A percentile compares a stretch with the other conserved stretches of the same genome.
Conservation (phyloP, 176 grass and related monocot genomes). For the Phragmites australis region DNA sequence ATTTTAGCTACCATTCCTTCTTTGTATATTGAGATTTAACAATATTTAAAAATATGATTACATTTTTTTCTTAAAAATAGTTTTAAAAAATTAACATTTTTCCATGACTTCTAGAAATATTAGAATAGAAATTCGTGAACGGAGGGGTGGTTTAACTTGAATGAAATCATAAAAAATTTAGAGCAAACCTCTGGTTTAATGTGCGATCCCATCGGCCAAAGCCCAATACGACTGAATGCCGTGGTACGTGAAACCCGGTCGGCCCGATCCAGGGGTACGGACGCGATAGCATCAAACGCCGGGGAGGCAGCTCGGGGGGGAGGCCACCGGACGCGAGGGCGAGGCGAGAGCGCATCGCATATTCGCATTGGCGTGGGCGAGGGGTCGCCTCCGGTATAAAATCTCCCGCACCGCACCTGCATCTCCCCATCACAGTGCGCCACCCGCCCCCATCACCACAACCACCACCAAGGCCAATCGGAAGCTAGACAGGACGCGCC, state of each 20-base stretch:
- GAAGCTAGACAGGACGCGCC: background rate
- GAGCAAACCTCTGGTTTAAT: background rate
- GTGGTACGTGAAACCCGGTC: background rate
- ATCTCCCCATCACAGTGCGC: conserved; percentile 23
- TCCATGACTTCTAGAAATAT: too few species aligned
- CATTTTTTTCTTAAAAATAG: too few species aligned
- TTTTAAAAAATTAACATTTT: too few species aligned
- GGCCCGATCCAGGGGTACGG: background rate
- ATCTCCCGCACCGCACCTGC: conserved; percentile 1
- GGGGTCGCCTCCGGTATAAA: conserved; percentile 31
- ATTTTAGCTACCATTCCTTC: too few species aligned
- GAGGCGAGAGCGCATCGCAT: background rate
- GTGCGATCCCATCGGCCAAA: background rate
- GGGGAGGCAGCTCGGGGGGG: background rate
- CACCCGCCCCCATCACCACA: background rate
- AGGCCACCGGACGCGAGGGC: conserved; percentile 2
- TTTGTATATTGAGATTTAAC: too few species aligned
- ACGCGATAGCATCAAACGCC: background rate
- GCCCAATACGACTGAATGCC: background rate
- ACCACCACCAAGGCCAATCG: conserved; percentile 16
- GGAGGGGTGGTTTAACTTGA: too few species aligned
- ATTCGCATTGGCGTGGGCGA: conserved; percentile 38
- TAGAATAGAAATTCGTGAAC: too few species aligned
- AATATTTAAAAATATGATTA: too few species aligned
- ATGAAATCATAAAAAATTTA: too few species aligned